These are phyloP conservation scores for Fomitopsis schrenkii DNA, from an alignment of 1,284 basidiomycete species.

Conservation along the genomic window DNA sequence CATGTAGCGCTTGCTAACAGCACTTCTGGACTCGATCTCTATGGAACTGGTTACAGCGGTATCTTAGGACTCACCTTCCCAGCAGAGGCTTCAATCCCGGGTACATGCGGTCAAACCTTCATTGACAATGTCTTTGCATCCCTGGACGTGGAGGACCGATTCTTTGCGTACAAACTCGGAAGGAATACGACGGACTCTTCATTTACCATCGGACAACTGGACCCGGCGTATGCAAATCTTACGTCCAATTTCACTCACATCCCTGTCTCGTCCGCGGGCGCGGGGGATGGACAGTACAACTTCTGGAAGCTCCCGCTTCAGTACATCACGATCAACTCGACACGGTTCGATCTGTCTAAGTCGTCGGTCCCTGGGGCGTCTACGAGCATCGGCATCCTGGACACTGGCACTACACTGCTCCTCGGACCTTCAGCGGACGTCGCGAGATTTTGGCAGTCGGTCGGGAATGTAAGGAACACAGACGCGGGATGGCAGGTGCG, in stretches of 20 bases:
- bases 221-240: slow-evolving; percentile 34
- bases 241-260: slow-evolving; percentile 34
- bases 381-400: slow-evolving; percentile 48
- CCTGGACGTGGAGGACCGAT: slow-evolving; percentile 34
- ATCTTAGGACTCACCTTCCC: slow-evolving; percentile 54
- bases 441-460: slow-evolving; percentile 42
- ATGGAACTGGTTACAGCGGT: slow-evolving; percentile 48
- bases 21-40: slow-evolving; percentile 41
- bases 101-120: slow-evolving; percentile 39
- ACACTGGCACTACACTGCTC: slow-evolving; percentile 56
- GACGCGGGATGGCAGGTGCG: slow-evolving; percentile 47
- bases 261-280: slow-evolving; percentile 37
- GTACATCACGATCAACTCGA: slow-evolving; percentile 40
- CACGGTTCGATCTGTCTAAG: slow-evolving; percentile 35
- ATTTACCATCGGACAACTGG: slow-evolving; percentile 48
- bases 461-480: slow-evolving; percentile 40
- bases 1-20: slow-evolving; percentile 41
- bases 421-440: slow-evolving; percentile 51
- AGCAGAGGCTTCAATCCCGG: slow-evolving; percentile 42
- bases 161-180: slow-evolving; percentile 50
- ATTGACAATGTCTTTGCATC: slow-evolving; percentile 46
- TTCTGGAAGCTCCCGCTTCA: slow-evolving; percentile 56
- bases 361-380: slow-evolving; percentile 42
- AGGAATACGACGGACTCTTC: slow-evolving; percentile 38
- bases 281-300: slow-evolving; percentile 33